Base-by-base conservation (phyloP, 495 filamentous ascomycete genomes). In the Stereocaulon alpinum region DNA sequence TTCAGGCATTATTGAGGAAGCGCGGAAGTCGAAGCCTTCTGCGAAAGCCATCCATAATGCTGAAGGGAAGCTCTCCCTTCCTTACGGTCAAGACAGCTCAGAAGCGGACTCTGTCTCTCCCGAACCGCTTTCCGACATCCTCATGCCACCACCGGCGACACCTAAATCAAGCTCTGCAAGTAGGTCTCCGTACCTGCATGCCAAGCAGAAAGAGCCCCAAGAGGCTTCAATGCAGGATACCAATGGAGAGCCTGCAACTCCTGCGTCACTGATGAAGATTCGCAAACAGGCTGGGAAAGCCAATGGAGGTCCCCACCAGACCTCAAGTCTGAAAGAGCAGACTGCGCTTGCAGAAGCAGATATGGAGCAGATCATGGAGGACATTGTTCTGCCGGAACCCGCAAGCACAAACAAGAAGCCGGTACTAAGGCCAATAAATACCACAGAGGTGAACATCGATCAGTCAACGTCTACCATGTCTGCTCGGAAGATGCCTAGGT, bases 191-290 rank as follows among this genome's bases (percentile, higher is more conserved):
- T 74, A 77, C 44, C 75, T 84, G 7, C 69, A 70, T 55, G 73
- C 73, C 1, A 73, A 77, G 29, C 50, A 68, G 29, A 42, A 68
- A 20, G 67, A 70, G 48, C 50, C 64, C 17, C 61, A 64, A 50
- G 47, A 47, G 11, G 52, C 43, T 40, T 30, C 62, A 12, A 34
- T 63, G 53, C 56, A 52, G 30, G 59, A 65, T 14, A 57, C 48
- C 22, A 56, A 58, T 37, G 71, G 68, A 42, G 78, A 73, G 10
- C 85, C 89, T 17, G 88, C 86, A 20, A 93, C 89, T 2, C 89
- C 89, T 0, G 88, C 89, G 17, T 90, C 88, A n/a, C 70, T 95
- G 60, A 92, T 95, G 84, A 86, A 82, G 53, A 78, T 85, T 27
- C 72, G 66, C 22, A 78, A 81, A 48, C 72, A 73, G 52, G 70